Evolutionary conservation across 129 eudicot genomes (phyloP).

Genomic region (Flaveria robusta): DNA sequence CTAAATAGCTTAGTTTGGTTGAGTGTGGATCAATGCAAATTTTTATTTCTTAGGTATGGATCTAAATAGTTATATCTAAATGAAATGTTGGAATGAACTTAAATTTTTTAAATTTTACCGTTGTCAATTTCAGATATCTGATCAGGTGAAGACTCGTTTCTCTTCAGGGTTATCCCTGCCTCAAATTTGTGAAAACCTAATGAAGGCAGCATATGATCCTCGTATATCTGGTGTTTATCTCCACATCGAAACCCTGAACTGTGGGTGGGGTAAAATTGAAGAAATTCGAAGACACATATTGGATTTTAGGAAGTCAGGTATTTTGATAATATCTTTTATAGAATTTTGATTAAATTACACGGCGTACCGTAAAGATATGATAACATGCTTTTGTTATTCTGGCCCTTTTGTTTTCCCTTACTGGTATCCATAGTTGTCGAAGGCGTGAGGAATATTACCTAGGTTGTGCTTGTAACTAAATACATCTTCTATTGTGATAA

Average conservation of each 20-base stretch:
- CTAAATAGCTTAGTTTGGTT: conserved; percentile 23
- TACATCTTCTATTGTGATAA: not conserved
- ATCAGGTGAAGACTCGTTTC: conserved; percentile 85
- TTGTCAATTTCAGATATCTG: conserved; percentile 64
- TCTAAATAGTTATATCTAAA: not conserved
- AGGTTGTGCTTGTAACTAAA: too few relatives aligned
- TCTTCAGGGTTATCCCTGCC: conserved; percentile 82
- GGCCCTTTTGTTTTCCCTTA: not conserved
- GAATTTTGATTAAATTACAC: not conserved
- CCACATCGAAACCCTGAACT: conserved; percentile 70
- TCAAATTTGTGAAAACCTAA: conserved; percentile 82
- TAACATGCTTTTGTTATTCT: not conserved
- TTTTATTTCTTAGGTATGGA: conserved; percentile 14
- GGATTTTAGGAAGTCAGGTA: conserved; percentile 84
- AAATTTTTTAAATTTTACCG: not conserved
- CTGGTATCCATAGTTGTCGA: too few relatives aligned
- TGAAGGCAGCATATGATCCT: conserved; percentile 92
- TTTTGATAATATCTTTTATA: not conserved
- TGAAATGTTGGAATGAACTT: not conserved
- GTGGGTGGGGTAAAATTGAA: conserved; percentile 96
- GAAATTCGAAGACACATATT: conserved; percentile 81
- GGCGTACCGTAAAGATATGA: not conserved
- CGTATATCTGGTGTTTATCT: conserved; percentile 81
- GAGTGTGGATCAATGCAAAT: not conserved
- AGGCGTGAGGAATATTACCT: too few relatives aligned